phyloP scores from a whole-genome alignment of 768 basidiomycete species.

The Naganishia randhawae region DNA sequence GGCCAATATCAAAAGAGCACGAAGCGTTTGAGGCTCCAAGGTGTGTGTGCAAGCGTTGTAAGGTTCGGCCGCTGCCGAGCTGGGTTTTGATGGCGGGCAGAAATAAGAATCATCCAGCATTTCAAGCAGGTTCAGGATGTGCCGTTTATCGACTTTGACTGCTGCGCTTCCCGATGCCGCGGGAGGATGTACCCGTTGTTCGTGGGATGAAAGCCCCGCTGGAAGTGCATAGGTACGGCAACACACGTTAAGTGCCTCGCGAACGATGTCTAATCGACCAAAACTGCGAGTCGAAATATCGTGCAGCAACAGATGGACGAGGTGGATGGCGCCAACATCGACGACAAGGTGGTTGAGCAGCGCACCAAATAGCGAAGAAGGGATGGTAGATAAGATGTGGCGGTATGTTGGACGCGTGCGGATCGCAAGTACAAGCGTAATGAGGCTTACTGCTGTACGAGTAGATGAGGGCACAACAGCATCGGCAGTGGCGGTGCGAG shows the following conservation, averaged over 20 bases:
- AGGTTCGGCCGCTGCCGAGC: not conserved
- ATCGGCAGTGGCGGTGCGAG: not conserved
- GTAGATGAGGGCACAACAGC: not conserved
- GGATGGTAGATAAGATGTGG: constrained; percentile 8
- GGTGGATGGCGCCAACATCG: constrained; percentile 10
- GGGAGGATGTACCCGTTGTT: not conserved
- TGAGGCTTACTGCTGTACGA: constrained; percentile 1
- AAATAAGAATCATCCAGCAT: constrained; percentile 20
- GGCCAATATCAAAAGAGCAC: not conserved
- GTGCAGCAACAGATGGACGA: constrained; percentile 4
- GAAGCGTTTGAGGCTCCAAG: not conserved
- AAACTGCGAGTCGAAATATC: constrained; percentile 16
- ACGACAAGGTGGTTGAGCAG: not conserved
- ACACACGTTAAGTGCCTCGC: constrained; percentile 1
- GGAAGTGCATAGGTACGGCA: not conserved
- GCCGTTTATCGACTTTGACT: not conserved
- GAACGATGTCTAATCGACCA: constrained; percentile 2
- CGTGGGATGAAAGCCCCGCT: not conserved
- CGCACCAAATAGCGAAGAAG: not conserved
- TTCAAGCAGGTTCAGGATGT: constrained; percentile 1
- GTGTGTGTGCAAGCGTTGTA: not conserved
- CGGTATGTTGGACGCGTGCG: constrained; percentile 18
- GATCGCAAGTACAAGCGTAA: constrained; percentile 7
- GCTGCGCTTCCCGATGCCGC: not conserved
- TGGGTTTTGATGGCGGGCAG: not conserved